These are phyloP conservation scores for Pharnaceum exiguum DNA, from an alignment of 148 eudicot species.

Conservation along the genomic window DNA sequence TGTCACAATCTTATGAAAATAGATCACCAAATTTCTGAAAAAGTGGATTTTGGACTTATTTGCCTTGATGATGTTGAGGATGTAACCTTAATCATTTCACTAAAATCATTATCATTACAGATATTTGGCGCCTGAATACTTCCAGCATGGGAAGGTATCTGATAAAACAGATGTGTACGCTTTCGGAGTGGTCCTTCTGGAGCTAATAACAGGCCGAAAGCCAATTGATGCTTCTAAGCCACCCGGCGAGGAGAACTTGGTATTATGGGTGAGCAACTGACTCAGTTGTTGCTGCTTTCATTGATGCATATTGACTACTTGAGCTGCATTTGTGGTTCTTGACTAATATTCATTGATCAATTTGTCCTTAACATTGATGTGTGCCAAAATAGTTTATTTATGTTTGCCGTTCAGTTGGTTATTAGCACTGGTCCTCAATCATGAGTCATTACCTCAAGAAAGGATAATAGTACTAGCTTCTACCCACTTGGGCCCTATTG, in stretches of 20 bases:
- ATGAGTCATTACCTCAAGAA: neutral
- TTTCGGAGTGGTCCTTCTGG: constrained; percentile 84
- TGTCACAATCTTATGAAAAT: constrained; percentile 10
- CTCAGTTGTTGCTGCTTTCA: constrained; percentile 2
- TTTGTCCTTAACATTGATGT: constrained; percentile 8
- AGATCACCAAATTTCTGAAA: neutral
- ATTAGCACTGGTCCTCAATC: constrained; percentile 5
- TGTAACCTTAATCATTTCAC: neutral
- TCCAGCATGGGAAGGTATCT: constrained; percentile 93
- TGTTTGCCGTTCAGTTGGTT: neutral
- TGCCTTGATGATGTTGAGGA: neutral
- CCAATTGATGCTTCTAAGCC: constrained; percentile 81
- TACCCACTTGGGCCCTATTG: constrained; percentile 10
- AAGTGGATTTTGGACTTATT: neutral
- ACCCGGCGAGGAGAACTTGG: constrained; percentile 89
- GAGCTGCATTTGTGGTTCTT: neutral
- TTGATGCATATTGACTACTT: neutral
- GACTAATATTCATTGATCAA: constrained; percentile 1
- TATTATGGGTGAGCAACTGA: constrained; percentile 67
- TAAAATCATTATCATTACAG: constrained; percentile 31
- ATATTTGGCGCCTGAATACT: constrained; percentile 96
- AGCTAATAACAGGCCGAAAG: constrained; percentile 79
- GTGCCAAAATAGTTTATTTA: neutral
- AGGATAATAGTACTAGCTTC: constrained; percentile 4
- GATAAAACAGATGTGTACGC: constrained; percentile 98